Base-by-base conservation (phyloP, 345 rosid genomes). In the Pistacia vera region DNA sequence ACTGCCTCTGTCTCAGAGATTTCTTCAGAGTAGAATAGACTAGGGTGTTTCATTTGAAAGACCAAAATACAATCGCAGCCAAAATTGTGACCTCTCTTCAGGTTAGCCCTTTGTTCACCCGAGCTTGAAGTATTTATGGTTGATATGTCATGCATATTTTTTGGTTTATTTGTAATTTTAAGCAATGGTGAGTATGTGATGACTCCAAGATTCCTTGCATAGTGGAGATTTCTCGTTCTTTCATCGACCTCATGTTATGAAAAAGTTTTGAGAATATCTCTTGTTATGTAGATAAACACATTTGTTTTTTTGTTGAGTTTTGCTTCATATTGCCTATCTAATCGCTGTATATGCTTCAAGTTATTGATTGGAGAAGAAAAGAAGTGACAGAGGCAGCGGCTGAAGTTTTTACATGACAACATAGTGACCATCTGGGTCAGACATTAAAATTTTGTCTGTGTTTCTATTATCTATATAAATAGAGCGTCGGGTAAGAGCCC, bases 31-130 rank as follows among this genome's bases (percentile, higher is more conserved):
- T 14, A 22, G 55, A 71, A 22, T 58, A 22, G 55, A 58, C 22
- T 17, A 3, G 55, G 35, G 4, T 25, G 54, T 58, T 41, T 59
- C 36, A 44, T n/a, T 58, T 71, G 65, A 59, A 41, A 41, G 55
- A n/a, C 11, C 8, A 46, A 46, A 35, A 41, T 7, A 22, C 33
- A 44, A 20, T 58, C 16, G 22, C 20, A 71, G 65, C 65, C 36
- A 58, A 38, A 71, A 63, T 36, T 38, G 74, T 57, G 17, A 13
- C 35, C 65, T n/a, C 18, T 36, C 2, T 71, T 71, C 55, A 57
- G 64, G 54, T 57, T 71, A 38, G 74, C 51, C 35, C 11, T 28
- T 55, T 35, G 33, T 41, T 57, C 2, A 3, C n/a, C 11, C 0
- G 20, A 38, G n/a, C 52, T 70, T 20, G 52, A 22, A 58, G 55